Base-by-base conservation (phyloP, 176 grass and related monocot species). In the Melocanna baccifera region DNA sequence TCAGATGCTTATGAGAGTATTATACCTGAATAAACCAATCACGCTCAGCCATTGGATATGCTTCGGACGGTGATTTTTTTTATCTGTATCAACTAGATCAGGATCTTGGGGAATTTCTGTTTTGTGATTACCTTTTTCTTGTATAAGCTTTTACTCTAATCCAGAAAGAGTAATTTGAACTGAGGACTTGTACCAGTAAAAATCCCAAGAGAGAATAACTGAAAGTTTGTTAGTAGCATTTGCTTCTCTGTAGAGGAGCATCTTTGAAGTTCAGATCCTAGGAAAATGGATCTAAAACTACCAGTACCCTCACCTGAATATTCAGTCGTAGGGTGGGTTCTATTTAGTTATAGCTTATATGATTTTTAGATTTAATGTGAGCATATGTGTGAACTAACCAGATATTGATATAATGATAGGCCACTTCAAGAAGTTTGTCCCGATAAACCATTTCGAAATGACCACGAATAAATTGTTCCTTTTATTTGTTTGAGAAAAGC, bases 281-380 rank as follows among this genome's bases (percentile, higher is more conserved):
- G 9, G 15, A 67, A 83, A 83, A 37, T 34, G 59, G 57, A 73
- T 73, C 67, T 13, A n/a, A 83, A 40, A 78, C 51, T 52, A 47
- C 47, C 5, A 57, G 4, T 3, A n/a, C 69, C 26, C n/a, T 62
- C 71, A 52, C 73, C 79, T 61, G 30, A 83, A 79, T 69, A 79
- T 52, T 80, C 80, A 80, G 85, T 91, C 75, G 87, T 84, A 84
- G 4, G 34, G 4, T 36, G 34, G 34, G 4, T 36, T 36, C 34
- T 36, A 4, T 36, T 4, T 0, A 0, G 4, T 0, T 36, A 36
- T 36, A 4, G 0, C 0, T 0, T 36, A 36, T 36, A 36, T 36
- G 4, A 4, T 36, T 36, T 36, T 36, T 36, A 4, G 0, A 4
- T 4, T 0, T 36, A 36, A 5, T 4, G 4, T 36, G 34, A 36